Percentiles rank a stretch among this genome's conserved stretches.
These are phyloP conservation scores for Amanita thiersii DNA, from an alignment of 768 basidiomycete species.

Conservation along the genomic window DNA sequence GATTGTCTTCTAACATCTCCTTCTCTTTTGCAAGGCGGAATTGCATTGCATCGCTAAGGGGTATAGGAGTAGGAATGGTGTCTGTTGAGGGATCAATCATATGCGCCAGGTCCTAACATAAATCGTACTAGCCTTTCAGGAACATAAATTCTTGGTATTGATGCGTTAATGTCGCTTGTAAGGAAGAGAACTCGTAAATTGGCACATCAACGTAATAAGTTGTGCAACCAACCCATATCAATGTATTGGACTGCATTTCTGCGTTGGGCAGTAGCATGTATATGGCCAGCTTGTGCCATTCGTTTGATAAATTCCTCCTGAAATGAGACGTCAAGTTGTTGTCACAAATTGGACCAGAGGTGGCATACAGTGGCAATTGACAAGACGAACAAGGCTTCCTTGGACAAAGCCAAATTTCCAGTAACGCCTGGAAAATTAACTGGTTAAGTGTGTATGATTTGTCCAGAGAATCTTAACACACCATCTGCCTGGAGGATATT, in stretches of 20 bases:
- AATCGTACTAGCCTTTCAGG: slow-evolving; percentile 41
- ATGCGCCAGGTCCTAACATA: not conserved
- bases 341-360: slow-evolving; percentile 1
- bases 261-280: slow-evolving; percentile 50
- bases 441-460: not conserved
- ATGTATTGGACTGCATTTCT: slow-evolving; percentile 56
- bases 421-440: slow-evolving; percentile 36
- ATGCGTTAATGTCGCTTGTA: slow-evolving; percentile 46
- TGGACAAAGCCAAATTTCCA: slow-evolving; percentile 60
- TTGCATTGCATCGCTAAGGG: slow-evolving; percentile 52
- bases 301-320: slow-evolving; percentile 86
- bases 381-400: slow-evolving; percentile 66
- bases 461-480: slow-evolving; percentile 20
- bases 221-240: slow-evolving; percentile 58
- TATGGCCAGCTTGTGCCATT: slow-evolving; percentile 60
- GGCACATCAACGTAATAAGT: not conserved
- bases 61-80: slow-evolving; percentile 55
- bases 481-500: slow-evolving; percentile 77
- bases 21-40: slow-evolving; percentile 44
- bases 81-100: slow-evolving; percentile 29
- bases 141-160: slow-evolving; percentile 68
- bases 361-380: slow-evolving; percentile 64
- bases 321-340: slow-evolving; percentile 8
- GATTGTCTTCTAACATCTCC: slow-evolving; percentile 51
- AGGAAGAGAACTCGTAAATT: slow-evolving; percentile 7